phyloP scores from a whole-genome alignment of 805 yeast genomes.

The Schizosaccharomyces osmophilus region DNA sequence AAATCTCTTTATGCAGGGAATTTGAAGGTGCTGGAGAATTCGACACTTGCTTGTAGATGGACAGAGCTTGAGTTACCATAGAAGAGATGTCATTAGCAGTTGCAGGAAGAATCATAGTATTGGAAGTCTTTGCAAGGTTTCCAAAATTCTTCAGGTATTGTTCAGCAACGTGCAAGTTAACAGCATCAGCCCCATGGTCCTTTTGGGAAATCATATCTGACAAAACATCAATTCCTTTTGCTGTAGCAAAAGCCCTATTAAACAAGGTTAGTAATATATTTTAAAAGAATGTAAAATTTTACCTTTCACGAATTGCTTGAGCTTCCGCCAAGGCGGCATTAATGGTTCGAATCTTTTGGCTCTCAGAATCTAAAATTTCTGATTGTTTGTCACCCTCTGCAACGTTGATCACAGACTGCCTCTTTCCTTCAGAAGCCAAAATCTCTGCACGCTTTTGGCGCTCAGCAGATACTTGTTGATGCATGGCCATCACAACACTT shows the following conservation, averaged over 20 bases:
- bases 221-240: slow-evolving; percentile 38
- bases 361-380: slow-evolving; percentile 53
- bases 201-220: slow-evolving; percentile 44
- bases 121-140: slow-evolving; percentile 58
- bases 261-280: neutral
- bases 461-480: slow-evolving; percentile 70
- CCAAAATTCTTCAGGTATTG: slow-evolving; percentile 63
- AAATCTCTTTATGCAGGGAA: slow-evolving; percentile 4
- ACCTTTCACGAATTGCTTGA: slow-evolving; percentile 26
- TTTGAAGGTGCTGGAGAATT: neutral
- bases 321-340: slow-evolving; percentile 55
- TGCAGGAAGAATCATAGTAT: slow-evolving; percentile 55
- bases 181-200: slow-evolving; percentile 53
- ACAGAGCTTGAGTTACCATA: slow-evolving; percentile 53
- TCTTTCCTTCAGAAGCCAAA: slow-evolving; percentile 61
- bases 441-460: slow-evolving; percentile 71
- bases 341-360: slow-evolving; percentile 32
- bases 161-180: slow-evolving; percentile 56
- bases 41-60: slow-evolving; percentile 33
- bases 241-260: slow-evolving; percentile 45
- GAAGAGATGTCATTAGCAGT: slow-evolving; percentile 50
- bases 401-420: slow-evolving; percentile 55
- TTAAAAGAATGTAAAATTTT: neutral
- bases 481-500: slow-evolving; percentile 74
- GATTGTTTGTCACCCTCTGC: slow-evolving; percentile 64